These are phyloP conservation scores for Gymnopus androsaceus DNA, from an alignment of 1,284 basidiomycete species.

Conservation along the genomic window DNA sequence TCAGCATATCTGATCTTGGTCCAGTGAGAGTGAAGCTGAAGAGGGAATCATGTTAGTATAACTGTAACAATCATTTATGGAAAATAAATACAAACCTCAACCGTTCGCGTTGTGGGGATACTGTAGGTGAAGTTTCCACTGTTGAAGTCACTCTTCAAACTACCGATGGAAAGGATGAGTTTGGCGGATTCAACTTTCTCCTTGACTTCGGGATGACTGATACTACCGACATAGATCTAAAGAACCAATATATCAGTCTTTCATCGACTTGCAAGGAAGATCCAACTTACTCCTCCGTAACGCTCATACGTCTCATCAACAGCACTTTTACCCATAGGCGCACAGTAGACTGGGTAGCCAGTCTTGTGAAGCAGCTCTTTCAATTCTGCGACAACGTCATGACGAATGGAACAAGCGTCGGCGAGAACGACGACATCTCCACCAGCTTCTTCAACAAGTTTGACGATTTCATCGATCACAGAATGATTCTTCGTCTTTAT, in stretches of 20 bases:
- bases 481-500: constrained; percentile 64
- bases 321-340: constrained; percentile 90
- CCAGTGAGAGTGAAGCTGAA: constrained; percentile 81
- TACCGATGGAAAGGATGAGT: constrained; percentile 83
- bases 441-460: constrained; percentile 62
- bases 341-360: constrained; percentile 75
- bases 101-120: constrained; percentile 58
- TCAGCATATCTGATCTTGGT: constrained; percentile 67
- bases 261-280: constrained; percentile 6
- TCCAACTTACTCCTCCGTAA: constrained; percentile 82
- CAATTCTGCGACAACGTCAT: constrained; percentile 71
- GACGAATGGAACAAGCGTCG: constrained; percentile 87
- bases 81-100: constrained; percentile 53
- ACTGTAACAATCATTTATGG: no score
- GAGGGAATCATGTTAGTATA: constrained; percentile 13
- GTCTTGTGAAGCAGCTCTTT: constrained; percentile 71
- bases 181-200: constrained; percentile 82
- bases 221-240: constrained; percentile 83
- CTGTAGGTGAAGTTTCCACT: constrained; percentile 82
- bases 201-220: constrained; percentile 73
- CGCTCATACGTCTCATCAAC: constrained; percentile 79
- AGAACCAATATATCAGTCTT: neutral
- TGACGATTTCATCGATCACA: constrained; percentile 76
- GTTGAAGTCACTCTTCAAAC: constrained; percentile 88
- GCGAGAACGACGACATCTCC: constrained; percentile 79